phyloP scores from a whole-genome alignment of 2,329 filamentous ascomycete genomes.

The Talaromyces sp. region DNA sequence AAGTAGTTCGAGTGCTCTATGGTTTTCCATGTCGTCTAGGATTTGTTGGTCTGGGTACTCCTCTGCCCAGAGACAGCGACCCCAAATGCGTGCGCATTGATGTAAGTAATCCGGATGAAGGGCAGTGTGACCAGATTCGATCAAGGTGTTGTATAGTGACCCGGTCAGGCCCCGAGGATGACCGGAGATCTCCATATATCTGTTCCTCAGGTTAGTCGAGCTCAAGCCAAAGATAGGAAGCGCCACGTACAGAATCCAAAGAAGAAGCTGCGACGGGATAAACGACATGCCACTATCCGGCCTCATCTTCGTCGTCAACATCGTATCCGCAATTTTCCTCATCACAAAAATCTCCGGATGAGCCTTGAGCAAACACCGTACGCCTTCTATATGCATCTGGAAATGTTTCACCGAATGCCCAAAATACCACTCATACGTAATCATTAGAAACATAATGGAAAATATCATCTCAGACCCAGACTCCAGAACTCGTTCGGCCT shows the following conservation, averaged over 20 bases:
- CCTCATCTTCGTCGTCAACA: not conserved
- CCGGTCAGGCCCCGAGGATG: not conserved
- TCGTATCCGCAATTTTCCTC: conserved; percentile 28
- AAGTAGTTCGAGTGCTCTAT: conserved; percentile 35
- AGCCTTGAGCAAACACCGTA: conserved; percentile 37
- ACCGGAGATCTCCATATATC: conserved; percentile 13
- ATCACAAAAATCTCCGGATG: conserved; percentile 34
- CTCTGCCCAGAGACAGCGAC: conserved; percentile 37
- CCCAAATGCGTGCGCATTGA: conserved; percentile 37
- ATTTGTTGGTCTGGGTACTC: conserved; percentile 39
- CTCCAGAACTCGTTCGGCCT: not conserved
- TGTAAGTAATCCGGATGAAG: conserved; percentile 36
- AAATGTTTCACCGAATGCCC: conserved; percentile 36
- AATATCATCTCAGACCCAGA: conserved; percentile 34
- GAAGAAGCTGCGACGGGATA: conserved; percentile 37
- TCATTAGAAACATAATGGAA: conserved; percentile 39
- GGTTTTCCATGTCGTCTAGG: conserved; percentile 41
- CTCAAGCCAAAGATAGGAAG: not conserved
- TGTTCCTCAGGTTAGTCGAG: not conserved
- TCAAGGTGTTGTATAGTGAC: conserved; percentile 35
- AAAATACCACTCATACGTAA: conserved; percentile 39
- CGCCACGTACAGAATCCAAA: conserved; percentile 36
- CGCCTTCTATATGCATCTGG: conserved; percentile 38
- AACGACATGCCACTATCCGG: conserved; percentile 30
- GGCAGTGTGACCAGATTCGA: conserved; percentile 33